Base-by-base conservation (phyloP, 2,329 filamentous ascomycete species). In the Pseudogymnoascus sp. region DNA sequence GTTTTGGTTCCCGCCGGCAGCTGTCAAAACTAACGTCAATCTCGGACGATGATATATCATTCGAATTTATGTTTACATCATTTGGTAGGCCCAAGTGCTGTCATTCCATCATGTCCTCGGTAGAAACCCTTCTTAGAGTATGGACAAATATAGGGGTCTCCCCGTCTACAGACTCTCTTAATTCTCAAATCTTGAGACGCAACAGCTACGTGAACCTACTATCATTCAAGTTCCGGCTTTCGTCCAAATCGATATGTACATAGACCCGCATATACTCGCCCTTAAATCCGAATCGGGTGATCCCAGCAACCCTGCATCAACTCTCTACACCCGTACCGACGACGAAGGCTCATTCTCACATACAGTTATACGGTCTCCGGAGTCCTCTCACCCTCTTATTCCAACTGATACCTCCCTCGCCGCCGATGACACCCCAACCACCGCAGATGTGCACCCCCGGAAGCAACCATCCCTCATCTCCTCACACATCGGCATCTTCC, bases 401-500 rank as follows among this genome's bases (percentile, higher is more conserved):
- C 26, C 16, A 14, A 21, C 29, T 11, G 29, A 57, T 16, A 18
- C 14, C 45, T 34, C 29, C 51, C 5, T 8, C 10, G 29, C 45
- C 45, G 29, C 29, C 51, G 51, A 57, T 5, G 18, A 14, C 7
- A 54, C 29, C 29, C 10, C 29, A 21, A 18, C 5, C 26, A 10
- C 5, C 45, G n/a, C 51, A 12, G 51, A 16, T 5, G 5, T 57
- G 8, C 10, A 34, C 11, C 7, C 51, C 51, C 51, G 51, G n/a
- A 57, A 57, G n/a, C 51, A 57, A 26, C 29, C 51, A 12, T 34
- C 29, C 29, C 16, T 57, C 29, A 36, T 34, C 39, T 62, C 36
- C 62, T 54, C 47, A 1, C 62, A 40, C 31, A 39, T 61, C 59
- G 62, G 23, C 4, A 61, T 63, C 45, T 61, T 61, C 14, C 37